Base-by-base conservation (phyloP, 176 grass and related monocot genomes). In the Hyparrhenia diplandra region DNA sequence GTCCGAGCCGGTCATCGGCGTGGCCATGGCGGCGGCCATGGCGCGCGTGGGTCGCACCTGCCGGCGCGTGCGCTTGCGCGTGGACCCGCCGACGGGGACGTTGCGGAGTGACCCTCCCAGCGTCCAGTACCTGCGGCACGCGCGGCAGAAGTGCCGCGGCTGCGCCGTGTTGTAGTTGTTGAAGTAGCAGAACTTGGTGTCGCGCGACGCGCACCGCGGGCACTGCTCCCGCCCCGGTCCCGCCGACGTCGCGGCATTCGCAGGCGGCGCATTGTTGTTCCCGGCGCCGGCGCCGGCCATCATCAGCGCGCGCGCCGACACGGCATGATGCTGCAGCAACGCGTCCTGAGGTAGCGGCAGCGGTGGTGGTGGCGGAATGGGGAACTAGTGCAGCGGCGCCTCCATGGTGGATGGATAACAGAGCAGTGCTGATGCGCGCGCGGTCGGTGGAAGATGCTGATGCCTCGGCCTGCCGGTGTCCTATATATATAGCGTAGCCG, bases 111-210 rank as follows among this genome's bases (percentile, higher is more conserved):
- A 86, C 23, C 92, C 92, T 0, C 92, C 92, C 21, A 91, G 88
- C 34, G 92, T 94, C 92, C 92, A 94, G 85, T 94, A 94, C 29
- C 92, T 88, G 49, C 88, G 92, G 79, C 92, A 94, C 0, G 88
- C 85, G 64, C 85, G 84, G 88, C 92, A 94, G 79, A 94, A 94
- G 60, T 94, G 92, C 3, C 92, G 85, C 6, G 92, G 92, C 79
- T 94, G 92, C n/a, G 88, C 84, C 72, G 87, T 75, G 76, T 91
- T 91, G 89, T 91, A 91, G 89, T 91, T 91, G 76, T 91, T 91
- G 86, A 88, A 91, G 82, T 91, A 91, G 82, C 89, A 91, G 86
- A 91, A 91, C 67, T 91, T 91, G 86, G 89, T 91, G 82, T 91
- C 89, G 64, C 64, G 70, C n/a, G 85, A 87, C 51, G 81, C 71